Conservation (phyloP, 805 yeast species). For the Lachancea kluyveri region DNA sequence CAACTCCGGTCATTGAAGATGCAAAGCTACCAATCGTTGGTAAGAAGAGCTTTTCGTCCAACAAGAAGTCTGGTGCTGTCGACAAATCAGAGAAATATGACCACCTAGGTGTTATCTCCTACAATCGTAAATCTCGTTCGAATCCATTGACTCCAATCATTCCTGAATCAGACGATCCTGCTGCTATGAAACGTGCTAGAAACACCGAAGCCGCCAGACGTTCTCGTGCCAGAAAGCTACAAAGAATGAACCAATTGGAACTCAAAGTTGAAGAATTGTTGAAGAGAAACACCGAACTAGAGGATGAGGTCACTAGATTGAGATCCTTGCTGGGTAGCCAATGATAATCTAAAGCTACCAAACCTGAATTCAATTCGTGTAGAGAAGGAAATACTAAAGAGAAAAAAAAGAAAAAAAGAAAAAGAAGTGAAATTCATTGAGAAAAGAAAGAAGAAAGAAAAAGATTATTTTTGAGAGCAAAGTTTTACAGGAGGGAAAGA, state of each 20-base stretch:
- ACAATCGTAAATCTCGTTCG: constrained; percentile 71
- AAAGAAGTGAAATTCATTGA: no score
- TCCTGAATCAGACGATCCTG: constrained; percentile 54
- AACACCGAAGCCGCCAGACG: constrained; percentile 96
- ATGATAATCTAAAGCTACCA: no score
- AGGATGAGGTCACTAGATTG: constrained; percentile 58
- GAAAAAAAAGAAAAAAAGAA: no score
- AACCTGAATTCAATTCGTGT: no score
- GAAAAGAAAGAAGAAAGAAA: no score
- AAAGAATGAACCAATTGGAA: constrained; percentile 80
- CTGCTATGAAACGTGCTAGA: constrained; percentile 82
- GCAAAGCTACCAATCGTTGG: constrained; percentile 13
- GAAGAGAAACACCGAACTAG: constrained; percentile 51
- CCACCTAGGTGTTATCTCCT: constrained; percentile 67
- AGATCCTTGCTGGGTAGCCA: constrained; percentile 37
- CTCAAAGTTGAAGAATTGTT: constrained; percentile 62
- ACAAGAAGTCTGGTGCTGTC: constrained; percentile 6
- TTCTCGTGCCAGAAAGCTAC: constrained; percentile 88
- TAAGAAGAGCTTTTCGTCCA: constrained; percentile 1
- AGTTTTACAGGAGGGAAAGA: no score
- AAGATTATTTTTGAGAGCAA: no score
- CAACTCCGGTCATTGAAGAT: constrained; percentile 30
- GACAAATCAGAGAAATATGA: constrained; percentile 40
- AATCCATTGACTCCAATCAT: constrained; percentile 68
- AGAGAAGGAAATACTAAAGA: no score